Evolutionary conservation across 2,329 filamentous ascomycete species (phyloP).

Genomic region (Corynespora cassiicola): DNA sequence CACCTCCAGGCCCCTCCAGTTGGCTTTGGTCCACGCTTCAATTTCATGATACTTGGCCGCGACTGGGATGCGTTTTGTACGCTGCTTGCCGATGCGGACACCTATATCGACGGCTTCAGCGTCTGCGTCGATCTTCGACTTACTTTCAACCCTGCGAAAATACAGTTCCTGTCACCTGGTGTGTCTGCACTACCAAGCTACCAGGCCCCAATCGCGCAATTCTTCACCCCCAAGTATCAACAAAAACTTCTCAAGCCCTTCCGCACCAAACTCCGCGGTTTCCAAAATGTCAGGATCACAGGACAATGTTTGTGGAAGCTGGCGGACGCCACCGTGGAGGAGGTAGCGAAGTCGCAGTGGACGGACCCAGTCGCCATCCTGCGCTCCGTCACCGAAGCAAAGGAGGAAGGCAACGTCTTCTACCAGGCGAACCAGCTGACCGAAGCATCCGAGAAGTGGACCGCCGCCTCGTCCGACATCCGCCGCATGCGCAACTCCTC

Average conservation of each 20-base stretch:
- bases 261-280: constrained; percentile 15
- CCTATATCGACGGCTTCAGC: constrained; percentile 3
- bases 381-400: constrained; percentile 8
- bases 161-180: not conserved
- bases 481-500: constrained; percentile 9
- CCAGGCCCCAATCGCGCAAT: not conserved
- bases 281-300: constrained; percentile 10
- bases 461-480: constrained; percentile 16
- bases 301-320: constrained; percentile 10
- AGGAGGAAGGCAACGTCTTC: constrained; percentile 14
- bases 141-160: not conserved
- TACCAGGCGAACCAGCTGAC: constrained; percentile 8
- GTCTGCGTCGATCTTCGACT: not conserved
- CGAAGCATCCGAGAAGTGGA: constrained; percentile 13
- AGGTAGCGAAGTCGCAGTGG: constrained; percentile 14
- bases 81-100: constrained; percentile 6
- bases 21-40: constrained; percentile 9
- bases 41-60: constrained; percentile 12
- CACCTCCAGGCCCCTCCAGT: constrained; percentile 3
- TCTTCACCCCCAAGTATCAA: constrained; percentile 2
- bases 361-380: constrained; percentile 15
- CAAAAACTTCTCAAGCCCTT: constrained; percentile 1
- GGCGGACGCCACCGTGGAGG: constrained; percentile 10
- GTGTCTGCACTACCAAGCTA: not conserved
- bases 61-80: constrained; percentile 11